A percentile compares a stretch with the other conserved stretches of the same genome.
These are phyloP conservation scores for Elaphomyces granulatus DNA, from an alignment of 495 filamentous ascomycete genomes.

Conservation along the genomic window DNA sequence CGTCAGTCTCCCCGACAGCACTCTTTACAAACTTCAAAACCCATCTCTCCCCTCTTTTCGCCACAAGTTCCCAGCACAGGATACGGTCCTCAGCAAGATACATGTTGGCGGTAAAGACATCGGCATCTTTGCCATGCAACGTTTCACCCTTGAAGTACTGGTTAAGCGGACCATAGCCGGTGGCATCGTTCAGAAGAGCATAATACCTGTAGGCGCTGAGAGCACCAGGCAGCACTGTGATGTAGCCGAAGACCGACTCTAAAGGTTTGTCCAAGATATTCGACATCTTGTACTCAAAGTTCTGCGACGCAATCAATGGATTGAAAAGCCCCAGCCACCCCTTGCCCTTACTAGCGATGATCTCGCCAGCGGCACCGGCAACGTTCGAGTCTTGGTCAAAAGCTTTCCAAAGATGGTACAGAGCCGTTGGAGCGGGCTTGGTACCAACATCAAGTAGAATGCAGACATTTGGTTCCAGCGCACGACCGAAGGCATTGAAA, in stretches of 20 bases:
- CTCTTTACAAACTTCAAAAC: constrained; percentile 95
- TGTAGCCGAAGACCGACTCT: constrained; percentile 95
- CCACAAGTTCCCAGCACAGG: constrained; percentile 96
- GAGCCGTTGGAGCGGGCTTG: constrained; percentile 64
- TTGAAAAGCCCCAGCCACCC: constrained; percentile 73
- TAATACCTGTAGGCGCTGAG: constrained; percentile 94
- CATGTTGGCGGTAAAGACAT: constrained; percentile 99
- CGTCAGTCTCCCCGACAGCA: constrained; percentile 92
- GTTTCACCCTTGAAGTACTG: constrained; percentile 99
- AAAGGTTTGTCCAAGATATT: constrained; percentile 97
- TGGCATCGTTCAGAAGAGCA: constrained; percentile 91
- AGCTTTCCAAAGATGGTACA: constrained; percentile 99
- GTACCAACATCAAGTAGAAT: constrained; percentile 95
- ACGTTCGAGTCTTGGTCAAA: constrained; percentile 97
- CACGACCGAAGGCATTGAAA: constrained; percentile 94
- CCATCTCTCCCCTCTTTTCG: constrained; percentile 90
- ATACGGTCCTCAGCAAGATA: constrained; percentile 98
- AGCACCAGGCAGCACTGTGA: constrained; percentile 90
- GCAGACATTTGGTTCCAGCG: constrained; percentile 89
- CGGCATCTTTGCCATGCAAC: constrained; percentile 87
- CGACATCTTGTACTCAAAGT: constrained; percentile 99
- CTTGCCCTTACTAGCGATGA: constrained; percentile 87
- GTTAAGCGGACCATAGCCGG: constrained; percentile 84
- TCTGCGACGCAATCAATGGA: constrained; percentile 90
- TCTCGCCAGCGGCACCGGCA: constrained; percentile 92